Percentiles rank a stretch among this genome's conserved stretches.
Conservation (phyloP, 1,284 basidiomycete genomes). For the Tylopilus sp. region DNA sequence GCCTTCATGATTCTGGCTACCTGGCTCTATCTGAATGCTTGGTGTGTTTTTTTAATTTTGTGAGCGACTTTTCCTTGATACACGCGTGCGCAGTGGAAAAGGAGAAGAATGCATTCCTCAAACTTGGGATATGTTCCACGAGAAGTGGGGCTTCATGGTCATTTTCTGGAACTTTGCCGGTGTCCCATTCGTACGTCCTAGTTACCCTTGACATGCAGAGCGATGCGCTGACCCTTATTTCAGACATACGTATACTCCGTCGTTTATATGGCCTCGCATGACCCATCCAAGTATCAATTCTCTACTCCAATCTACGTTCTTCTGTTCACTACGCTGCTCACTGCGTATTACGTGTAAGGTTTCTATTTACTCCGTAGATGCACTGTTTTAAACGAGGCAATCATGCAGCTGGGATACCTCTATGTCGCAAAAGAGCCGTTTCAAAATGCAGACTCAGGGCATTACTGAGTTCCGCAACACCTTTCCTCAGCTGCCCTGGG, state of each 20-base stretch:
- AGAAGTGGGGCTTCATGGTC: slow-evolving; percentile 95
- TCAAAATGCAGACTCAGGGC: slow-evolving; percentile 96
- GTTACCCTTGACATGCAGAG: neutral
- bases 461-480: slow-evolving; percentile 83
- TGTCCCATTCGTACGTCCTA: slow-evolving; percentile 67
- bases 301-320: slow-evolving; percentile 71
- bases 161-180: slow-evolving; percentile 99
- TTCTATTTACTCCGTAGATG: slow-evolving; percentile 11
- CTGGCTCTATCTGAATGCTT: slow-evolving; percentile 95
- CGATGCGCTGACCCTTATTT: slow-evolving; percentile 27
- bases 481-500: slow-evolving; percentile 92
- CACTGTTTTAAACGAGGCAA: slow-evolving; percentile 11
- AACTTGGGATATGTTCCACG: slow-evolving; percentile 99
- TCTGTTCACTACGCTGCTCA: slow-evolving; percentile 73
- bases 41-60: slow-evolving; percentile 43
- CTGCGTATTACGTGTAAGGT: slow-evolving; percentile 77
- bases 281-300: slow-evolving; percentile 86
- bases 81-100: slow-evolving; percentile 51
- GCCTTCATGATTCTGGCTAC: slow-evolving; percentile 96
- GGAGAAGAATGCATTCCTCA: slow-evolving; percentile 98
- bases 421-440: slow-evolving; percentile 96
- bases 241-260: slow-evolving; percentile 96
- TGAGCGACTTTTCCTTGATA: neutral
- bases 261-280: slow-evolving; percentile 96
- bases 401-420: slow-evolving; percentile 79